Evolutionary conservation across 2,329 filamentous ascomycete species (phyloP), one percentile per base, ranked within the genome.

Genomic region (Aspergillus flavus): DNA sequence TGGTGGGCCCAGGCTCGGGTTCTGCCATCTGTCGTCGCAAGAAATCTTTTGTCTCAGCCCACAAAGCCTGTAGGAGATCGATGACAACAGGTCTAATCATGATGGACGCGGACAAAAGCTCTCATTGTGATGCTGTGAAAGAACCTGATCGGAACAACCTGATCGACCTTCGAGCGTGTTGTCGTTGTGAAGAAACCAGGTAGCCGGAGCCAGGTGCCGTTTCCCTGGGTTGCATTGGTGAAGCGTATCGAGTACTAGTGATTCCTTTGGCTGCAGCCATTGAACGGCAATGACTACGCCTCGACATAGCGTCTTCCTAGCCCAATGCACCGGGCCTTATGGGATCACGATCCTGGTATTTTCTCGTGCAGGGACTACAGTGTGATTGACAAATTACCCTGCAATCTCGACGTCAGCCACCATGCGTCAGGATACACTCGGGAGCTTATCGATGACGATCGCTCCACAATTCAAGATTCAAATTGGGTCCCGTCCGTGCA

Each of bases 341-440:
- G 32, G 30, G 55, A 61, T 28, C 57, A 46, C 36, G 36, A 58
- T 58, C 55, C 50, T 12, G 54, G 54, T 12, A 45, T 19, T n/a
- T n/a, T 43, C 60, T 53, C 60, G 53, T 61, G 59, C 55, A 55
- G 26, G 45, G 34, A 23, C 36, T 53, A 28, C 26, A 26, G 19
- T 6, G 39, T 58, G 36, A 54, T 36, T 53, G 36, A 58, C 55
- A 46, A 54, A 59, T 59, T 36, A 12, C 21, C 52, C 52, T 53
- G 50, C 58, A 54, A 41, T 39, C 45, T 61, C 46, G 46, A 54
- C 16, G 26, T 55, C 41, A 19, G 36, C 55, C 52, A 57, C 36
- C 30, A 45, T 28, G 12, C n/a, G 23, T 41, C 30, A 16, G 45
- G 46, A 61, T 56, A 7, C 21, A 39, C 52, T 55, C 52, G 52